phyloP scores from a whole-genome alignment of 2,329 filamentous ascomycete species.

The Trichophyton benhamiae region DNA sequence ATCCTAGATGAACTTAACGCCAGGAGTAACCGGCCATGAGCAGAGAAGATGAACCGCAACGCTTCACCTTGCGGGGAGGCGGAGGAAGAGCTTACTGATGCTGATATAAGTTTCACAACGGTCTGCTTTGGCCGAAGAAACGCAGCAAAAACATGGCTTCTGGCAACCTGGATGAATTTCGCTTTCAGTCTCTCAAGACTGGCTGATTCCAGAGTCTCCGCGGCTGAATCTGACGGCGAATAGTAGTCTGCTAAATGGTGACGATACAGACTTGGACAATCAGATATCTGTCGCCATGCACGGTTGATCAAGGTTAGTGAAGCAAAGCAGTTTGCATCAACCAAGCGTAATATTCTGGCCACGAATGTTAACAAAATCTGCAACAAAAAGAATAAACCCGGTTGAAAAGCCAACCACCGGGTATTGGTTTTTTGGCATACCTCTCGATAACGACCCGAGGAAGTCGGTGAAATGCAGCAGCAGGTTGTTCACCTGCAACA shows the following conservation, averaged over 20 bases:
- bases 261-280: conserved; percentile 34
- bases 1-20: conserved; percentile 79
- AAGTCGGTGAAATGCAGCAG: conserved; percentile 7
- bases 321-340: conserved; percentile 37
- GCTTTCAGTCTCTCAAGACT: conserved; percentile 49
- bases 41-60: conserved; percentile 71
- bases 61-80: conserved; percentile 69
- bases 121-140: conserved; percentile 60
- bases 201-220: conserved; percentile 28
- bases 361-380: neutral
- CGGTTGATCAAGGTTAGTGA: conserved; percentile 35
- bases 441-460: conserved; percentile 11
- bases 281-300: conserved; percentile 33
- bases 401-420: neutral
- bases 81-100: conserved; percentile 70
- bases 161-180: conserved; percentile 57
- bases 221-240: conserved; percentile 25
- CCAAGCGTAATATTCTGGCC: conserved; percentile 35
- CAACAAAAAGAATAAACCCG: neutral
- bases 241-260: conserved; percentile 33
- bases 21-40: conserved; percentile 59
- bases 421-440: conserved; percentile 5
- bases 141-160: conserved; percentile 64
- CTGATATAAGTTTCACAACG: conserved; percentile 67
- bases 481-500: neutral